A percentile compares a stretch with the other conserved stretches of the same genome.
Conservation (phyloP, 306 rosid species). For the Prosopis cineraria region DNA sequence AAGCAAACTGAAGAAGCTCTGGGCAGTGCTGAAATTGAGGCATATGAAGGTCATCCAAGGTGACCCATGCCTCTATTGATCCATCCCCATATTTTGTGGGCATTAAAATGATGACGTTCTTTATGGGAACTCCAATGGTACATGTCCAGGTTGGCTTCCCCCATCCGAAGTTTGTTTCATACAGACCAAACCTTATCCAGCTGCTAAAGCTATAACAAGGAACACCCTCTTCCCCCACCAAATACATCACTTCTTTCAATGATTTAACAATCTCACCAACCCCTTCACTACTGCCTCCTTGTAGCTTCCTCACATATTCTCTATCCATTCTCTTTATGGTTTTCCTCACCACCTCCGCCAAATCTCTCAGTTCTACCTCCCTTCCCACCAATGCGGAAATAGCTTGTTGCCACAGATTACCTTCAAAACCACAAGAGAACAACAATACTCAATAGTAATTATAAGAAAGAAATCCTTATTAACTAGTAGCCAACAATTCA, state of each 20-base stretch:
- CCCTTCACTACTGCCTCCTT: background rate
- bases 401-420: constrained; percentile 1
- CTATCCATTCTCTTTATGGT: background rate
- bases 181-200: constrained; percentile 28
- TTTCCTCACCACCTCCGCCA: constrained; percentile 9
- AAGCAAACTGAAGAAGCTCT: constrained; percentile 19
- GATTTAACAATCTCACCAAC: background rate
- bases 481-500: no score
- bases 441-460: no score
- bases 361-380: background rate
- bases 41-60: constrained; percentile 44
- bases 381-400: constrained; percentile 1
- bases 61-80: constrained; percentile 46
- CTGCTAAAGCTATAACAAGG: constrained; percentile 22
- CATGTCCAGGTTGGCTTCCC: constrained; percentile 51
- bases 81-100: constrained; percentile 35
- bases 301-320: background rate
- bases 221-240: background rate
- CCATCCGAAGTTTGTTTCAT: constrained; percentile 52
- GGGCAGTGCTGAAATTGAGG: constrained; percentile 18
- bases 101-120: constrained; percentile 36
- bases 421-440: background rate
- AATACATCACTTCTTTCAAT: background rate
- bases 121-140: constrained; percentile 27
- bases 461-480: no score